phyloP scores from a whole-genome alignment of 192 early-diverging fungal genomes.

The Oehlia diaphana region DNA sequence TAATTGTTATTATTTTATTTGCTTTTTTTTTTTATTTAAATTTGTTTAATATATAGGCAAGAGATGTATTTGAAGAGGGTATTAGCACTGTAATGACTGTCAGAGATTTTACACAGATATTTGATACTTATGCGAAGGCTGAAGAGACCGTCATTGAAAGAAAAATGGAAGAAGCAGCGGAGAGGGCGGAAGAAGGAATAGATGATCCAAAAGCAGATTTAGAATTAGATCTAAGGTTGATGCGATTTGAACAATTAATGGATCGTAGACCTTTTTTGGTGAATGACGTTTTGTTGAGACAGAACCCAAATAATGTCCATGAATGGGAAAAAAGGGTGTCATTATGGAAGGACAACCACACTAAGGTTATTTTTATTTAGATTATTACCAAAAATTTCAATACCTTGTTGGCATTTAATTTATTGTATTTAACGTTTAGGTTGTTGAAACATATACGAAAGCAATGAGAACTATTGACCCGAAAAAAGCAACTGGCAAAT shows the following conservation, averaged over 20 bases:
- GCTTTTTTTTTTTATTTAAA: neutral
- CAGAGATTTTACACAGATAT: constrained; percentile 91
- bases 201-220: constrained; percentile 58
- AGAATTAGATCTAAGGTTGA: constrained; percentile 79
- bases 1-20: neutral
- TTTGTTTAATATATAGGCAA: constrained; percentile 52
- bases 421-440: constrained; percentile 30
- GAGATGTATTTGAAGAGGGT: constrained; percentile 95
- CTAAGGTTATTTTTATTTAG: constrained; percentile 38
- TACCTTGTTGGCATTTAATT: neutral
- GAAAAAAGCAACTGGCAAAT: constrained; percentile 74
- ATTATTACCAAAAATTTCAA: neutral
- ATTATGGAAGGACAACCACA: constrained; percentile 60
- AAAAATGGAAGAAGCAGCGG: constrained; percentile 70
- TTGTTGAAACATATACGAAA: constrained; percentile 71
- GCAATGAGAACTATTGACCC: constrained; percentile 76
- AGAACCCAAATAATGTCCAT: constrained; percentile 86
- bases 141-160: constrained; percentile 78
- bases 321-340: constrained; percentile 90
- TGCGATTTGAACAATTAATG: constrained; percentile 89
- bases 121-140: constrained; percentile 95
- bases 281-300: constrained; percentile 88
- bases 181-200: constrained; percentile 42
- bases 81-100: constrained; percentile 76
- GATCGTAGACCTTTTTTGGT: constrained; percentile 89